Percentiles rank a stretch among this genome's conserved stretches.
Evolutionary conservation across 768 basidiomycete species (phyloP).

Genomic region (Leccinum rimulosum): DNA sequence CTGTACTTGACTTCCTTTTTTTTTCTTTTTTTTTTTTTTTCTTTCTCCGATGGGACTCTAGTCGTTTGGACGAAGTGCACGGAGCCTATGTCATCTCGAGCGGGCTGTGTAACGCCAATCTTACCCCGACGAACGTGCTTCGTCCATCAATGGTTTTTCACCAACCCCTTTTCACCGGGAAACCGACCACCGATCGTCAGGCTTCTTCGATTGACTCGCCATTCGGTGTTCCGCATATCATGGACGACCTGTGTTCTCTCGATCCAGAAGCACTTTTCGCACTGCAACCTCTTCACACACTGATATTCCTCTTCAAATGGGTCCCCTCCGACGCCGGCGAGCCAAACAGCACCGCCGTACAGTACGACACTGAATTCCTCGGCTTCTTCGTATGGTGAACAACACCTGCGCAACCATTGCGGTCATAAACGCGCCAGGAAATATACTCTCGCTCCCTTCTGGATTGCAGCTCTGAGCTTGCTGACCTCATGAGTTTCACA

Average conservation of each 20-base stretch:
- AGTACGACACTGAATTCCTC: slow-evolving; percentile 71
- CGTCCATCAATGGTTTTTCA: too few species aligned
- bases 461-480: slow-evolving; percentile 55
- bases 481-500: slow-evolving; percentile 74
- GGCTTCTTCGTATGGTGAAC: slow-evolving; percentile 93
- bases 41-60: too few species aligned
- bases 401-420: slow-evolving; percentile 98
- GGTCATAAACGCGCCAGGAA: slow-evolving; percentile 87
- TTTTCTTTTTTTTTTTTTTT: too few species aligned
- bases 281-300: slow-evolving; percentile 80
- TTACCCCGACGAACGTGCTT: too few species aligned
- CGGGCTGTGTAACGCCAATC: too few species aligned
- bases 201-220: too few species aligned
- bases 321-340: slow-evolving; percentile 50
- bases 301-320: slow-evolving; percentile 98
- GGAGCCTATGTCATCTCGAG: too few species aligned
- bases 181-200: too few species aligned
- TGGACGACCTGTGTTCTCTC: slow-evolving; percentile 86
- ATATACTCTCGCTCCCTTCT: slow-evolving; percentile 61
- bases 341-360: slow-evolving; percentile 42
- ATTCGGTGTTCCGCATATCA: slow-evolving; percentile 77
- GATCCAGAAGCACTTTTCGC: slow-evolving; percentile 70
- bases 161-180: too few species aligned
- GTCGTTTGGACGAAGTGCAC: too few species aligned
- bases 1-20: too few species aligned